Evolutionary conservation across 2,329 filamentous ascomycete genomes (phyloP).

Genomic region (Alternaria viburni): DNA sequence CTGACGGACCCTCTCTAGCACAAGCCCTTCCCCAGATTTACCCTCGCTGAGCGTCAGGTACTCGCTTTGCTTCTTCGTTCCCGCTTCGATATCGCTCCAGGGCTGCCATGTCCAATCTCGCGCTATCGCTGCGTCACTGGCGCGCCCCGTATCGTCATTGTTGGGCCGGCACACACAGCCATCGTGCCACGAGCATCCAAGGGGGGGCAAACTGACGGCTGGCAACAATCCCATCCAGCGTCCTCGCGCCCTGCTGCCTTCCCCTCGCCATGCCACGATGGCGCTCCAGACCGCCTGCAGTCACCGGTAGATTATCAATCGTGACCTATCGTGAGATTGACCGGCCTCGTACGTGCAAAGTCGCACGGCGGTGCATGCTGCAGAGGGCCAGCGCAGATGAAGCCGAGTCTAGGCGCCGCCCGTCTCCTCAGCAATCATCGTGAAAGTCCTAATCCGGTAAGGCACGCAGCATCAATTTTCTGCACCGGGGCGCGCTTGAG

Average conservation of each 20-base stretch:
- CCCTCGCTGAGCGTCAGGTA: slow-evolving; percentile 7
- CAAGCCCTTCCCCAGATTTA: slow-evolving; percentile 40
- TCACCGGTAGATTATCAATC: slow-evolving; percentile 14
- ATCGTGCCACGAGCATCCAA: not conserved
- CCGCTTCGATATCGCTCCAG: slow-evolving; percentile 13
- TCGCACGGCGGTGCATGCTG: slow-evolving; percentile 14
- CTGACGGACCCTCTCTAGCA: slow-evolving; percentile 5
- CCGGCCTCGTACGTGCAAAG: slow-evolving; percentile 17
- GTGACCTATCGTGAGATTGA: slow-evolving; percentile 18
- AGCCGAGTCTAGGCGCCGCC: slow-evolving; percentile 33
- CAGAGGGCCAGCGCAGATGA: slow-evolving; percentile 19
- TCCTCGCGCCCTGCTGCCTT: not conserved
- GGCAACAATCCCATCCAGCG: not conserved
- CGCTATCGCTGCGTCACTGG: slow-evolving; percentile 7
- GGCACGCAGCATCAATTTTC: slow-evolving; percentile 35
- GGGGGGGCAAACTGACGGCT: not conserved
- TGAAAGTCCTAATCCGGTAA: slow-evolving; percentile 43
- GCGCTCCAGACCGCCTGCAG: slow-evolving; percentile 12
- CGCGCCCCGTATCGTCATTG: slow-evolving; percentile 1
- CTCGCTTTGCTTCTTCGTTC: slow-evolving; percentile 34
- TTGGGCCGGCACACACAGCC: slow-evolving; percentile 1
- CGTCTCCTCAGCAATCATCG: slow-evolving; percentile 33
- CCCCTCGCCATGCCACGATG: not conserved
- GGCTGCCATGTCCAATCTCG: not conserved
- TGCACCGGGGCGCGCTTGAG: slow-evolving; percentile 25